Base-by-base conservation (phyloP, 306 rosid genomes). In the Canavalia ensiformis region DNA sequence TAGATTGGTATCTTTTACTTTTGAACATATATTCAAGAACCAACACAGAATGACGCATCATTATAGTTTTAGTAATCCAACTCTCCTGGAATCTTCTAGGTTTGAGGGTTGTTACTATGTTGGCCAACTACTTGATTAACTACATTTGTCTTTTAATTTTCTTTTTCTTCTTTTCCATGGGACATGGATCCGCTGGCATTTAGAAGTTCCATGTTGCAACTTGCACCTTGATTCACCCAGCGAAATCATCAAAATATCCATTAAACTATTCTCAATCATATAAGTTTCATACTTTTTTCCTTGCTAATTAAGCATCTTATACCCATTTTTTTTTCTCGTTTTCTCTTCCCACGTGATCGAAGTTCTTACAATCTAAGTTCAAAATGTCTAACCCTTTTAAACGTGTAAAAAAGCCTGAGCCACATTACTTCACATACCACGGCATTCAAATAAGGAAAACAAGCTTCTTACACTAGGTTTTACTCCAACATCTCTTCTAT, bases 381-480 rank as follows among this genome's bases (percentile, higher is more conserved):
- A 18, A 18, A 18, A 18, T 18, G 25, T 18, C 25, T 18, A 18
- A 18, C 25, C 25, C 25, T 18, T 18, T 18, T 49, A 37, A 73
- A 54, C 51, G 79, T 66, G 8, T n/a, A 30, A 18, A 58, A 51
- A 51, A 67, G 64, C 13, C 51, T 51, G 70, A 77, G 11, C 55
- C 12, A 29, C 49, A 47, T 63, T 67, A 51, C 60, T 68, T 72
- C 72, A 82, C 74, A 68, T 28, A 77, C 71, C 47, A 33, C 66
- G 74, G 6, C 68, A 68, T 63, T 9, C 75, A 67, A 79, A 39
- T 42, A 72, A 69, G 76, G 65, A 34, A 52, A 65, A 77, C 57
- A 67, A 41, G 34, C 25, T 58, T 65, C 51, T 64, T 63, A 34
- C 25, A 72, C 68, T 30, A 7, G 4, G 34, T 51, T 68, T 72